Evolutionary conservation across 2,329 filamentous ascomycete genomes (phyloP), one percentile per base, ranked within the genome.

Genomic region (Colletotrichum sp.): DNA sequence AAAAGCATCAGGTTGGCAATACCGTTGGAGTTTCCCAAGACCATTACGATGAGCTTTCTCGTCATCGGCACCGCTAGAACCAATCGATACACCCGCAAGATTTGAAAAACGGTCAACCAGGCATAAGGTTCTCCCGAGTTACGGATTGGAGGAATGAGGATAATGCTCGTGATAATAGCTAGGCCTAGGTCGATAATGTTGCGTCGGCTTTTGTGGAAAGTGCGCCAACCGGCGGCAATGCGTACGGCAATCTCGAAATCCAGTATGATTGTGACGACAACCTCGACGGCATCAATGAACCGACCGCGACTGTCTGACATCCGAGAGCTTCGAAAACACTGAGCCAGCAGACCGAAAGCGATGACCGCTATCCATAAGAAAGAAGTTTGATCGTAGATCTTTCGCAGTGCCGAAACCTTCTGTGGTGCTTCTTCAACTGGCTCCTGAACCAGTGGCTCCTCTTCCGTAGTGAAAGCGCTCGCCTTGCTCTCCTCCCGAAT

Each of bases 401-500:
- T 89, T 84, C 97, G 96, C 67, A 98, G 80, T 5, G 81, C 78
- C 4, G 90, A 90, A 7, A 81, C 71, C 63, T 76, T 82, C 49
- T 60, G 49, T 36, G 80, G 80, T 67, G 83, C 81, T 18, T 75
- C 75, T 18, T 75, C 71, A n/a, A 71, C 21, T 8, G 52, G 30
- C n/a, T 74, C 71, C 16, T 64, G 66, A 16, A 84, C 73, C 3
- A 85, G 80, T 6, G 84, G 85, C 77, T 90, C 90, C 52, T 95
- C 90, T 73, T 95, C 92, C 15, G 92, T 92, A 6, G 96, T 96
- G 84, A 99, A 99, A 5, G 98, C 97, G 86, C 96, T 98, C 36
- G 94, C 93, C 84, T 94, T 96, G 86, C 95, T 98, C 83, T 99
- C 97, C 87, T 99, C 98, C 78, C 97, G 92, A 80, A 99, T 99